These are phyloP conservation scores for Candida neerlandica DNA, from an alignment of 1,139 yeast genomes.

Conservation along the genomic window DNA sequence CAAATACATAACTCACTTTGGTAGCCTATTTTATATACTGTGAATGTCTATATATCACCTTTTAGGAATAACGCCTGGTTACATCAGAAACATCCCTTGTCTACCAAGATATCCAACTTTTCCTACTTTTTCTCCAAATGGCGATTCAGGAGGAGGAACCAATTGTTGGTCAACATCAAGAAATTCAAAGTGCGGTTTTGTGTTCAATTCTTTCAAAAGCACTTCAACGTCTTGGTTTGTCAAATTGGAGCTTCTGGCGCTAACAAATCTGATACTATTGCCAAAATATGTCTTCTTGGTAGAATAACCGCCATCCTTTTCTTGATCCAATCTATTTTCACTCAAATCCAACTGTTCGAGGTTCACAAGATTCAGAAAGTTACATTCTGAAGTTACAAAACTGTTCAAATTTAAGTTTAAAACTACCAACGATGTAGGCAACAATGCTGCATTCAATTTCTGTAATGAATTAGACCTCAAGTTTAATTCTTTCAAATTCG, in stretches of 20 bases:
- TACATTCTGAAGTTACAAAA: not conserved
- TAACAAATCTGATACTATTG: not conserved
- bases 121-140: not conserved
- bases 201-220: not conserved
- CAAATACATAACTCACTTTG: too few species aligned
- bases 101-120: not conserved
- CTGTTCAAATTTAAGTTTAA: not conserved
- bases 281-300: not conserved
- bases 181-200: not conserved
- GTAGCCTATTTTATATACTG: too few species aligned
- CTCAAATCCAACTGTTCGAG: not conserved
- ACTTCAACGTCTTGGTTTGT: not conserved
- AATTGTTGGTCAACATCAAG: not conserved
- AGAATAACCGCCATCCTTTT: not conserved
- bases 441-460: not conserved
- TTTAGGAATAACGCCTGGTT: too few species aligned
- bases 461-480: not conserved
- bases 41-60: too few species aligned
- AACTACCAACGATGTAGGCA: not conserved
- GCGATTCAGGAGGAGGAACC: not conserved
- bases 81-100: not conserved
- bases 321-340: not conserved
- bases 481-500: not conserved
- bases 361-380: not conserved
- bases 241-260: not conserved